Percentiles rank a stretch among this genome's conserved stretches.
Evolutionary conservation across 2,329 filamentous ascomycete species (phyloP).

Genomic region (Talaromyces sp.): DNA sequence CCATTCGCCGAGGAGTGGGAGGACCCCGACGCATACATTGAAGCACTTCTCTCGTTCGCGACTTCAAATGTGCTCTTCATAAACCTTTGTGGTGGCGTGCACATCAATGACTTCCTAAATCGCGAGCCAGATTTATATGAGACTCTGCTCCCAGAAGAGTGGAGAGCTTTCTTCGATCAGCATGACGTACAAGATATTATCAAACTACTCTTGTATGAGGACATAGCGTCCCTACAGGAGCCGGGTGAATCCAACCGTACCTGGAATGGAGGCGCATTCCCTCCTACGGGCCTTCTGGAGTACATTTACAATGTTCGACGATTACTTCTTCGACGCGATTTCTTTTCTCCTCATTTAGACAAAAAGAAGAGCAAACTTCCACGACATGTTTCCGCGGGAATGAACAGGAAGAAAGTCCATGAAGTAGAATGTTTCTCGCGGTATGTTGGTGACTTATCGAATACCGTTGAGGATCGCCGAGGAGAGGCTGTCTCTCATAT

Average conservation of each 20-base stretch:
- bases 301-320: slow-evolving; percentile 74
- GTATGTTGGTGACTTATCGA: slow-evolving; percentile 72
- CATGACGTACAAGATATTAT: slow-evolving; percentile 75
- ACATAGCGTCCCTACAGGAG: slow-evolving; percentile 57
- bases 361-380: slow-evolving; percentile 56
- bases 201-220: slow-evolving; percentile 77
- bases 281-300: slow-evolving; percentile 62
- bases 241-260: slow-evolving; percentile 7
- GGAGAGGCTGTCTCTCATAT: slow-evolving; percentile 71
- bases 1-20: slow-evolving; percentile 72
- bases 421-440: slow-evolving; percentile 90
- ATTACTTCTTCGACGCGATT: slow-evolving; percentile 68
- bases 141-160: slow-evolving; percentile 73
- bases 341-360: slow-evolving; percentile 41
- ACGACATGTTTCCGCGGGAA: slow-evolving; percentile 76
- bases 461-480: slow-evolving; percentile 55
- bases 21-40: slow-evolving; percentile 74
- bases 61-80: slow-evolving; percentile 75
- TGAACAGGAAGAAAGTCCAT: slow-evolving; percentile 95
- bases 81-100: slow-evolving; percentile 92
- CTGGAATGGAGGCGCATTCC: slow-evolving; percentile 50
- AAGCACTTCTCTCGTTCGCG: slow-evolving; percentile 75
- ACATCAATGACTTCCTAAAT: slow-evolving; percentile 95
- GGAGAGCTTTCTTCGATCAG: slow-evolving; percentile 75
- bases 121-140: slow-evolving; percentile 80